Evolutionary conservation across 2,329 filamentous ascomycete species (phyloP).

Genomic region (Dactylellina leptospora): DNA sequence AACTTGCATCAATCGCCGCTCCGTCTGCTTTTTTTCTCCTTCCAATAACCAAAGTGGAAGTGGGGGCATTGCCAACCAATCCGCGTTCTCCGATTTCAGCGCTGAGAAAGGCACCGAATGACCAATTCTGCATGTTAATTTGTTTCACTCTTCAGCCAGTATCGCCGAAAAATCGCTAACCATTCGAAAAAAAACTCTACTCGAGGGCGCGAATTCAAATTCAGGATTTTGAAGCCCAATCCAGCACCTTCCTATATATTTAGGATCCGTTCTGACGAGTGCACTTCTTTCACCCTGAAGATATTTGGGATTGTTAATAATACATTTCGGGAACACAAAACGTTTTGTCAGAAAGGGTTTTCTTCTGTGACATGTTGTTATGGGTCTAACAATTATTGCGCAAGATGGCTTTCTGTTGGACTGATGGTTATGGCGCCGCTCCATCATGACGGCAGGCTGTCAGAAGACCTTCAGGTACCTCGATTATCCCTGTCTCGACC

Average conservation of each 20-base stretch:
- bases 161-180: slow-evolving; percentile 12
- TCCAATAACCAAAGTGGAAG: slow-evolving; percentile 31
- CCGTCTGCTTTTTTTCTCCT: slow-evolving; percentile 29
- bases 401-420: slow-evolving; percentile 15
- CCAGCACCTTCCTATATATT: background rate
- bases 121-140: slow-evolving; percentile 32
- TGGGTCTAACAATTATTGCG: slow-evolving; percentile 10
- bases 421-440: slow-evolving; percentile 19
- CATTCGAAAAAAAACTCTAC: background rate
- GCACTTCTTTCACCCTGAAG: background rate
- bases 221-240: slow-evolving; percentile 1
- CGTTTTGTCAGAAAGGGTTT: slow-evolving; percentile 3
- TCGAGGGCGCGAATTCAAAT: slow-evolving; percentile 1
- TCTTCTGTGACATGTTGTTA: slow-evolving; percentile 13
- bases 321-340: background rate
- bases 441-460: slow-evolving; percentile 33
- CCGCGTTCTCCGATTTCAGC: slow-evolving; percentile 38
- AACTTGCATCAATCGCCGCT: slow-evolving; percentile 35
- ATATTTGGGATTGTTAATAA: background rate
- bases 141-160: slow-evolving; percentile 47
- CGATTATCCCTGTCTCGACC: slow-evolving; percentile 32
- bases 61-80: slow-evolving; percentile 33
- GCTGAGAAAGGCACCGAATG: slow-evolving; percentile 21
- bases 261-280: slow-evolving; percentile 27
- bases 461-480: slow-evolving; percentile 46